Percentiles rank a stretch among this genome's conserved stretches.
Evolutionary conservation across 495 filamentous ascomycete species (phyloP).

Genomic region (Penicillium cosmopolitanum): DNA sequence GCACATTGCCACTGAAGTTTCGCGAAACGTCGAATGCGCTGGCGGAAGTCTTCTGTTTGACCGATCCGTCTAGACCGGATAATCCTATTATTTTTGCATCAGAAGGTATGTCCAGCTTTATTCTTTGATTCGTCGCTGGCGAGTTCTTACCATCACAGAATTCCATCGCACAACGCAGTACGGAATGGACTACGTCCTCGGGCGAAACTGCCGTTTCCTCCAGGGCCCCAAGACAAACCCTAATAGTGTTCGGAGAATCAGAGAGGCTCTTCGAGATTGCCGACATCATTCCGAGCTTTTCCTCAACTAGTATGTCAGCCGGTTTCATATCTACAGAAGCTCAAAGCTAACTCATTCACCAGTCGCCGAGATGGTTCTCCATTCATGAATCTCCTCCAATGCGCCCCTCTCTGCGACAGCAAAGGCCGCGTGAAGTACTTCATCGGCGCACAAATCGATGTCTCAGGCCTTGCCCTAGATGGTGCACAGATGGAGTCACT

Average conservation of each 20-base stretch:
- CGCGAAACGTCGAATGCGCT: conserved; percentile 67
- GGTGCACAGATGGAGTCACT: conserved; percentile 63
- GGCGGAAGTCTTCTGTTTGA: conserved; percentile 76
- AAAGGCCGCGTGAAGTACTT: conserved; percentile 63
- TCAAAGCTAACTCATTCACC: conserved; percentile 1
- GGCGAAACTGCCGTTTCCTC: conserved; percentile 66
- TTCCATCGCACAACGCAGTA: conserved; percentile 60
- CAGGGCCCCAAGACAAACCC: conserved; percentile 60
- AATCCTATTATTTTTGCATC: conserved; percentile 82
- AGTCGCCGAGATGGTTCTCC: conserved; percentile 64
- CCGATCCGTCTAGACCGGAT: conserved; percentile 71
- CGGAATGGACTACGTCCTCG: conserved; percentile 59
- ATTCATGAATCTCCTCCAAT: conserved; percentile 68
- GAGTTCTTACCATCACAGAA: conserved; percentile 9
- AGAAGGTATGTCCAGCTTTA: conserved; percentile 55
- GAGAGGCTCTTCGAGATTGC: conserved; percentile 56
- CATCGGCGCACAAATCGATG: conserved; percentile 64
- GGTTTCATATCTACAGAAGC: not conserved
- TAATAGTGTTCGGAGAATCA: conserved; percentile 56
- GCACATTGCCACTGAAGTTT: conserved; percentile 44
- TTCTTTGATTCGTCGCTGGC: not conserved
- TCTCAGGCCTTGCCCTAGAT: conserved; percentile 58
- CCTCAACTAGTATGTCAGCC: conserved; percentile 63
- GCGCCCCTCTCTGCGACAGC: conserved; percentile 63
- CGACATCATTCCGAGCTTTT: conserved; percentile 69